A percentile compares a stretch with the other conserved stretches of the same genome.
phyloP scores from a whole-genome alignment of 2,329 filamentous ascomycete species.

The Fusarium pilosicola region DNA sequence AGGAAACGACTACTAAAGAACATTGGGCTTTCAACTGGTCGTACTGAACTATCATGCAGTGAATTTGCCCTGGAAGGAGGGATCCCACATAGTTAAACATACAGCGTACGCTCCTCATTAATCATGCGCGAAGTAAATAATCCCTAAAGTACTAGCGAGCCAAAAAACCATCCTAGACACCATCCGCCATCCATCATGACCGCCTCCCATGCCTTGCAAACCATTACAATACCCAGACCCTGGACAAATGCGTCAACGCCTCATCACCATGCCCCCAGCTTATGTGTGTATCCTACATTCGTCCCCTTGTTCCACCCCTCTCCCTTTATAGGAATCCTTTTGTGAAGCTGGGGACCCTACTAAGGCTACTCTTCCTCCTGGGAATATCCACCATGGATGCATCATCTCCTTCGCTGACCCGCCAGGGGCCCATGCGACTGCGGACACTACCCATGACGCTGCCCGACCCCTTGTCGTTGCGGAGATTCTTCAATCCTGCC shows the following conservation, averaged over 20 bases:
- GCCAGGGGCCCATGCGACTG: conserved; percentile 49
- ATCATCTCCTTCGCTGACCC: conserved; percentile 54
- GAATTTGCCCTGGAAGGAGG: not conserved
- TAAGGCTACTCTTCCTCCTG: conserved; percentile 73
- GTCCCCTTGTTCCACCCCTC: not conserved
- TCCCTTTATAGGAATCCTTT: conserved; percentile 76
- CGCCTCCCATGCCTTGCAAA: conserved; percentile 12
- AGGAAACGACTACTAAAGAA: not conserved
- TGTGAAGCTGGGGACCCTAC: conserved; percentile 72
- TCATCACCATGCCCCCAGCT: conserved; percentile 25
- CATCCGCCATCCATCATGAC: conserved; percentile 21
- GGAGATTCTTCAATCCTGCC: conserved; percentile 82
- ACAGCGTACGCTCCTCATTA: conserved; percentile 33
- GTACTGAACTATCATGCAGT: not conserved
- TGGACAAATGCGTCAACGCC: conserved; percentile 42
- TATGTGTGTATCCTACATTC: conserved; percentile 27
- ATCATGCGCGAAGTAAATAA: conserved; percentile 36
- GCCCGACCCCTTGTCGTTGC: conserved; percentile 67
- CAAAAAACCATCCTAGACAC: conserved; percentile 28
- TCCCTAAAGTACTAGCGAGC: conserved; percentile 21
- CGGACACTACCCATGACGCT: conserved; percentile 60
- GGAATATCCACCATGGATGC: conserved; percentile 62
- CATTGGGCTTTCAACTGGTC: not conserved
- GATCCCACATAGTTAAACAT: not conserved
- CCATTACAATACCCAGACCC: conserved; percentile 25